Percentiles rank a stretch among this genome's conserved stretches.
Conservation (phyloP, 169 alveolate species). For the Babesia bigemina region DNA sequence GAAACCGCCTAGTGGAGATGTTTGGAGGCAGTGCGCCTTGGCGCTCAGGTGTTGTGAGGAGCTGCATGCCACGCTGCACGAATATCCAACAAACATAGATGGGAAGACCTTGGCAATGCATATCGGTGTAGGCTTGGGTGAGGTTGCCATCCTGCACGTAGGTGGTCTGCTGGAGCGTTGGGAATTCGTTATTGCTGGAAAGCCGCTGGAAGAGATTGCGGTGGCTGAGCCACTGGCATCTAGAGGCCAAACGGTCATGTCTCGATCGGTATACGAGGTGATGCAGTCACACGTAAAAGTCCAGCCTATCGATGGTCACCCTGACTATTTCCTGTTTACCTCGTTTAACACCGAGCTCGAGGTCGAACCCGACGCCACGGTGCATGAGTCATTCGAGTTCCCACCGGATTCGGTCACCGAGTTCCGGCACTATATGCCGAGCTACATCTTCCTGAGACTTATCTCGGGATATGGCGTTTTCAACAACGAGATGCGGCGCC, state of each 20-base stretch:
- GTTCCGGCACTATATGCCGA: slow-evolving; percentile 75
- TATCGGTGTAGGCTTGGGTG: slow-evolving; percentile 81
- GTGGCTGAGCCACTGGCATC: slow-evolving; percentile 78
- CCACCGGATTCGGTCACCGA: slow-evolving; percentile 32
- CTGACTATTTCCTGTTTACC: slow-evolving; percentile 24
- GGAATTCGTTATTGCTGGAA: slow-evolving; percentile 79
- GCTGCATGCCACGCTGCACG: slow-evolving; percentile 77
- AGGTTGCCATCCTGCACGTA: slow-evolving; percentile 74
- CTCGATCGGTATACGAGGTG: slow-evolving; percentile 63
- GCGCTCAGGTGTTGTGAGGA: slow-evolving; percentile 82
- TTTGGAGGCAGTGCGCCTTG: slow-evolving; percentile 47
- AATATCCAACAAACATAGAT: slow-evolving; percentile 77
- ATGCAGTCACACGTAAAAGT: slow-evolving; percentile 12
- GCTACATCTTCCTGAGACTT: slow-evolving; percentile 73
- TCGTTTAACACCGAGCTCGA: slow-evolving; percentile 20
- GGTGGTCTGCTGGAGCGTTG: slow-evolving; percentile 81
- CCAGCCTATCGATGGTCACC: slow-evolving; percentile 9
- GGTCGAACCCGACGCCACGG: slow-evolving; percentile 50
- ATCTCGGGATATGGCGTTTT: slow-evolving; percentile 75
- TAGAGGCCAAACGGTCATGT: slow-evolving; percentile 81
- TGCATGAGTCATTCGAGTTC: slow-evolving; percentile 37
- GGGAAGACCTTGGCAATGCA: slow-evolving; percentile 75
- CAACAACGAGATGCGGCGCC: slow-evolving; percentile 80
- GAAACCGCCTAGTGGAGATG: slow-evolving; percentile 6
- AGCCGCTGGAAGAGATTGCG: slow-evolving; percentile 80